Conservation (phyloP, 208 protist species). For the Herpetomonas samuelpessoai region DNA sequence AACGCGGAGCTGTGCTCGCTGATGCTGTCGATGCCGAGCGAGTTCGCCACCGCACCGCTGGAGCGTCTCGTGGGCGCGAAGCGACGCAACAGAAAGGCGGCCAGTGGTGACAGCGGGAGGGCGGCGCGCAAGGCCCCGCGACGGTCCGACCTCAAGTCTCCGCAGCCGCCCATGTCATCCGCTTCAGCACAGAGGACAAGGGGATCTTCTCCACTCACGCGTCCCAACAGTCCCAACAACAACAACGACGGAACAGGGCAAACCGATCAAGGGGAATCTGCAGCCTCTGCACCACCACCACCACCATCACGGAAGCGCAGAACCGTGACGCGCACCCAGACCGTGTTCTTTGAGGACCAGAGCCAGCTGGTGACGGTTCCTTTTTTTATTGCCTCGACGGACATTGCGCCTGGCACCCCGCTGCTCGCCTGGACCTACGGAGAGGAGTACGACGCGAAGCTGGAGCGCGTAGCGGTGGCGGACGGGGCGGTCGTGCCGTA, state of each 20-base stretch:
- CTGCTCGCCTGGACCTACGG: slow-evolving; percentile 89
- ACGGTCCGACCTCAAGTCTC: not conserved
- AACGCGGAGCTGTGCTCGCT: slow-evolving; percentile 86
- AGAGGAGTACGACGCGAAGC: slow-evolving; percentile 82
- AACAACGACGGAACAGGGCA: not conserved
- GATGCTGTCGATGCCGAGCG: slow-evolving; percentile 67
- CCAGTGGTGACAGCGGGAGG: not conserved
- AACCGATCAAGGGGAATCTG: not conserved
- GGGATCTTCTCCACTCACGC: too few species aligned
- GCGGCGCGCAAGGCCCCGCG: not conserved
- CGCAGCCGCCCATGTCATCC: not conserved
- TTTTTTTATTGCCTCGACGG: slow-evolving; percentile 77
- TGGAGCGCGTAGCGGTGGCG: slow-evolving; percentile 72
- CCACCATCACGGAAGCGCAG: too few species aligned
- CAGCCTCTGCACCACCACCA: not conserved
- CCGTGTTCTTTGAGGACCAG: slow-evolving; percentile 52
- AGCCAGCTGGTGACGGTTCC: slow-evolving; percentile 72
- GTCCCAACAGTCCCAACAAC: not conserved
- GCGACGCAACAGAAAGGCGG: not conserved
- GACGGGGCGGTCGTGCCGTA: slow-evolving; percentile 64
- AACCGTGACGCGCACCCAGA: slow-evolving; percentile 15
- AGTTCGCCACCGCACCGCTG: slow-evolving; percentile 26
- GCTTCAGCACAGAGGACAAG: too few species aligned
- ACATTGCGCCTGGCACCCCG: slow-evolving; percentile 55
- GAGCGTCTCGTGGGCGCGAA: slow-evolving; percentile 6